Base-by-base conservation (phyloP, 2,329 filamentous ascomycete species). In the Aspergillus novofumigatus region DNA sequence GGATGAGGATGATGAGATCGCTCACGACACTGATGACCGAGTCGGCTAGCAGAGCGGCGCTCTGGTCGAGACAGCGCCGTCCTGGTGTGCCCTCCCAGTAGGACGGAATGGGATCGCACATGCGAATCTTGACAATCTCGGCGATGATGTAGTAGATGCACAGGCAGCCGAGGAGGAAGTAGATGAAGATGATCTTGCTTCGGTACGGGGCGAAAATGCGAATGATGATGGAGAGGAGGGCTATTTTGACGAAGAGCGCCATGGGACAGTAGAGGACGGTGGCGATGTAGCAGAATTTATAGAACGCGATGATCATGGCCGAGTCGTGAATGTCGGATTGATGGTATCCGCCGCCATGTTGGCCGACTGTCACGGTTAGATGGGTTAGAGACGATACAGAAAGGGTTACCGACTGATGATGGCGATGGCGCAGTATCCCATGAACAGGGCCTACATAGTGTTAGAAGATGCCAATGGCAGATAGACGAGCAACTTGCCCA, bases 241-340 rank as follows among this genome's bases (percentile, higher is more conserved):
- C 69, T 42, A 73, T 57, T 57, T 76, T 77, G 44, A 69, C 68
- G 50, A 72, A 67, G 23, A 76, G 67, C 17, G 72, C 72, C 67
- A 74, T 74, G 1, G 74, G 74, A n/a, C 71, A 74, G 64, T 77
- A 77, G 20, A 75, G 57, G 20, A 74, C 65, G 11, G 73, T 75
- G 5, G 73, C 71, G 55, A 72, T 59, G 50, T 76, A 77, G 55
- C 69, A 69, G 50, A 71, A 71, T 65, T 65, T 23, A 55, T 67
- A 72, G 38, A 60, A 64, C 53, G 69, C 75, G 20, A 60, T 32
- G 2, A 65, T 57, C 21, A 67, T 26, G 4, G 68, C 52, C 3
- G 52, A 28, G 3, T 52, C 17, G 2, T 57, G 57, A 21, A 75
- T 62, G 23, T 73, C 65, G 38, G 55, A 55, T 23, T 65, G 60